Evolutionary conservation across 225 moss, liverwort and hornwort genomes (phyloP), one percentile per base, ranked within the genome.

Genomic region (Antitrichia curtipendula): DNA sequence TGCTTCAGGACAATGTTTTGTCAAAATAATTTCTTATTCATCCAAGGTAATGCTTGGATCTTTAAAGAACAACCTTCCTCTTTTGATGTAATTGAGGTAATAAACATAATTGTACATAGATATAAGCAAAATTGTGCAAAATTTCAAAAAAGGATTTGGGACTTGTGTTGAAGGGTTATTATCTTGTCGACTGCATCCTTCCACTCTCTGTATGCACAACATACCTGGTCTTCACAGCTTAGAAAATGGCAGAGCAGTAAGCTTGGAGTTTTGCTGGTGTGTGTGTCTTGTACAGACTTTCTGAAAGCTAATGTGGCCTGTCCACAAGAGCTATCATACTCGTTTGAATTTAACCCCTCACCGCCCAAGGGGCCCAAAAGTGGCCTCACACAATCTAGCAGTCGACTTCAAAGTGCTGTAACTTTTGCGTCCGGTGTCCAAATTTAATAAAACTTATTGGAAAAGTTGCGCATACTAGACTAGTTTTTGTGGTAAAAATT

Each of bases 211-310:
- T 59, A 81, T 86, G 85, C 87, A n/a, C n/a, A 77, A 73, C 86
- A 79, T 60, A 75, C 80, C 29, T 88, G 85, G 59, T 65, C 32
- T n/a, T 22, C 45, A 53, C 20, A 81, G 88, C 82, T 66, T 73
- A 36, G 75, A 75, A 74, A 72, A 34, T 82, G 65, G 73, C 56
- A 78, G 72, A 75, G 40, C 89, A 54, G 72, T 73, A 19, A 66
- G 79, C 62, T 82, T 87, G 61, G 70, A 85, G 83, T 57, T 80
- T 86, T 86, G 59, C 80, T 62, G 86, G 84, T 78, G 69, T 78
- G 64, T 82, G 80, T 36, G 34, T 62, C 85, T 83, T 91, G 92
- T 89, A 92, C 89, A 91, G 80, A 91, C 88, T 86, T n/a, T 86
- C 31, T 76, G 90, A 86, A 86, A 89, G 86, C 70, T 66, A 6